Conservation (phyloP, 306 rosid genomes). For the Clitoria ternatea region DNA sequence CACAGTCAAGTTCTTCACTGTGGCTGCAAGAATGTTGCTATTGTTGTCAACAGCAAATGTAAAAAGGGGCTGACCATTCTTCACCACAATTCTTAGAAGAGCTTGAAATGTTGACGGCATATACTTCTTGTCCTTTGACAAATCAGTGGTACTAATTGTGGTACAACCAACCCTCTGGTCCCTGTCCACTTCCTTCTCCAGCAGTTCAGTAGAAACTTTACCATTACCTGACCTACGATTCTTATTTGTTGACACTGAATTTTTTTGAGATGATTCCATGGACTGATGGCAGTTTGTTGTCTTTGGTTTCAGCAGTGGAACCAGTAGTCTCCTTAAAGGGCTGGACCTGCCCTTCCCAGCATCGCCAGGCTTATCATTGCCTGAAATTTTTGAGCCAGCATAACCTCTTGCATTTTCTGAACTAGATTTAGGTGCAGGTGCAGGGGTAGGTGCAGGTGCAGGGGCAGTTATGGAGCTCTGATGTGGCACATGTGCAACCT, state of each 20-base stretch:
- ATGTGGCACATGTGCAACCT: slow-evolving; percentile 40
- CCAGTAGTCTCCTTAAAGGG: slow-evolving; percentile 87
- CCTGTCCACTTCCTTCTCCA: slow-evolving; percentile 43
- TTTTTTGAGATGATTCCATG: slow-evolving; percentile 43
- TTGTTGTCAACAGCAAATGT: slow-evolving; percentile 85
- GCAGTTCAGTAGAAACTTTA: slow-evolving; percentile 31
- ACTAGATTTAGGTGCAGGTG: slow-evolving; percentile 38
- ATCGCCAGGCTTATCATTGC: slow-evolving; percentile 43
- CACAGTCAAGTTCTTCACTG: slow-evolving; percentile 58
- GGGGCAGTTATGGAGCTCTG: slow-evolving; percentile 36
- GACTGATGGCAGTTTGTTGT: slow-evolving; percentile 42
- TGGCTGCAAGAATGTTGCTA: slow-evolving; percentile 77
- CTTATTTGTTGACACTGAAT: slow-evolving; percentile 37
- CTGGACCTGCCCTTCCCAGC: slow-evolving; percentile 64
- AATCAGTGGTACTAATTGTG: slow-evolving; percentile 34
- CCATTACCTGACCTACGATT: slow-evolving; percentile 35
- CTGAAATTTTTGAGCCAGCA: slow-evolving; percentile 41
- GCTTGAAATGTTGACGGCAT: slow-evolving; percentile 61
- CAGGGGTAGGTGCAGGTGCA: too few species aligned
- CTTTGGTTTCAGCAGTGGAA: slow-evolving; percentile 76
- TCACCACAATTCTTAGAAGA: slow-evolving; percentile 65
- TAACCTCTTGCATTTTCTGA: slow-evolving; percentile 36
- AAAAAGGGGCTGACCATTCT: slow-evolving; percentile 80
- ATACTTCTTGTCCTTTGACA: slow-evolving; percentile 40
- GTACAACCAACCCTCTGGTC: slow-evolving; percentile 54